Evolutionary conservation across 768 basidiomycete species (phyloP), one percentile per base, ranked within the genome.

Genomic region (Psilocybe cubensis): DNA sequence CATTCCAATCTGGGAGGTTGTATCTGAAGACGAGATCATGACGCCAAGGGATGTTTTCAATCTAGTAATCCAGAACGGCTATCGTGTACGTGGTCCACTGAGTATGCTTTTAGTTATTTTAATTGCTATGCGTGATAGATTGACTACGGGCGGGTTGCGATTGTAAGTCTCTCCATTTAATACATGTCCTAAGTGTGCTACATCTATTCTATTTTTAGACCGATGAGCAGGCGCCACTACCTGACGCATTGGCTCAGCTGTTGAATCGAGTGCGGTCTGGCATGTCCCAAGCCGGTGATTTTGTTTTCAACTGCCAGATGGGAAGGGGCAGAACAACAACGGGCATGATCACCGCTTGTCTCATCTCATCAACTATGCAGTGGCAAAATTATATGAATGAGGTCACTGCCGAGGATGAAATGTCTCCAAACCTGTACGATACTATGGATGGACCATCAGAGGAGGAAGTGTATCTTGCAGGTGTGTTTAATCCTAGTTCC

Each of bases 251-350:
- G 18, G 85, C 81, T 20, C 87, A 90, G 52, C 79, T 99, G 40
- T 76, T 96, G 24, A 83, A 86, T 23, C 85, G 95, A 29, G 83
- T 98, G 4, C 81, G 82, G 69, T 66, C 79, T 57, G 79, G 81
- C 53, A 61, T 87, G 43, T 72, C 80, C 1, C 76, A 81, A 25
- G 83, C 86, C 1, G 89, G 86, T 3, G 92, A 93, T 63, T 90
- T 94, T 63, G 76, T 94, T 44, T 98, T 97, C 78, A 98, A 98
- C 64, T 99, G 97, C 72, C 97, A 98, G 72, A 96, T 98, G 94
- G 92, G 92, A 21, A 78, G 91, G 54, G 91, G 88, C 14, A 80
- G 91, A 35, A 99, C 97, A 5, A 99, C 97, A 0, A 98, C 95
- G 0, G 97, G 97, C 4, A 98, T 98, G 94, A 85, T 94, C 55